These are phyloP conservation scores for Fusarium oxysporum DNA, from an alignment of 2,329 filamentous ascomycete species.

Conservation along the genomic window DNA sequence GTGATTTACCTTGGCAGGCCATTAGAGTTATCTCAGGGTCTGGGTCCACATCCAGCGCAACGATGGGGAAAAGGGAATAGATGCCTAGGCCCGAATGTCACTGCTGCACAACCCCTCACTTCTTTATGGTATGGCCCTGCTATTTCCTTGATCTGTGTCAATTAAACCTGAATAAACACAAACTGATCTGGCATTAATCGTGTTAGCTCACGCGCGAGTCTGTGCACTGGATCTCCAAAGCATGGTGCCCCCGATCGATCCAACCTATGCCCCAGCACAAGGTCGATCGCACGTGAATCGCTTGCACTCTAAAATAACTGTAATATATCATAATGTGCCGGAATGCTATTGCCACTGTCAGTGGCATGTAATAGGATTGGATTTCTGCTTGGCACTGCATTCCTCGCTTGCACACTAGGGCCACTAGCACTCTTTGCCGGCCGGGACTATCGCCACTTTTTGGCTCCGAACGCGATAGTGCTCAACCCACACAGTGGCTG, in stretches of 20 bases:
- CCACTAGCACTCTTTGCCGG: neutral
- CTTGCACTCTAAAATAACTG: neutral
- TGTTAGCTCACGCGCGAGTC: neutral
- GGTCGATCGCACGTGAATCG: neutral
- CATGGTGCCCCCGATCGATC: neutral
- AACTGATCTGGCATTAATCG: neutral
- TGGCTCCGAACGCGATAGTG: neutral
- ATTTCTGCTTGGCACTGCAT: neutral
- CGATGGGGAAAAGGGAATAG: neutral
- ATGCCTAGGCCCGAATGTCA: neutral
- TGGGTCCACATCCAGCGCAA: neutral
- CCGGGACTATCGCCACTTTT: neutral
- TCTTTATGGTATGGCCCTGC: neutral
- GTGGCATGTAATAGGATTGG: slow-evolving; percentile 19
- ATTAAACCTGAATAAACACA: neutral
- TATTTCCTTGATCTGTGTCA: neutral
- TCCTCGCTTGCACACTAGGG: neutral
- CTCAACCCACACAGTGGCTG: neutral
- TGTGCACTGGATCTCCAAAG: neutral
- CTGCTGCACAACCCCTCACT: neutral
- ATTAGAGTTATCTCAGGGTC: neutral
- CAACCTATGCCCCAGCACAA: neutral
- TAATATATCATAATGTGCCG: neutral
- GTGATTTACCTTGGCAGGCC: neutral
- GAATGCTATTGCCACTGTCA: neutral